phyloP scores from a whole-genome alignment of 1,139 yeast species.

The Pichia sp. region DNA sequence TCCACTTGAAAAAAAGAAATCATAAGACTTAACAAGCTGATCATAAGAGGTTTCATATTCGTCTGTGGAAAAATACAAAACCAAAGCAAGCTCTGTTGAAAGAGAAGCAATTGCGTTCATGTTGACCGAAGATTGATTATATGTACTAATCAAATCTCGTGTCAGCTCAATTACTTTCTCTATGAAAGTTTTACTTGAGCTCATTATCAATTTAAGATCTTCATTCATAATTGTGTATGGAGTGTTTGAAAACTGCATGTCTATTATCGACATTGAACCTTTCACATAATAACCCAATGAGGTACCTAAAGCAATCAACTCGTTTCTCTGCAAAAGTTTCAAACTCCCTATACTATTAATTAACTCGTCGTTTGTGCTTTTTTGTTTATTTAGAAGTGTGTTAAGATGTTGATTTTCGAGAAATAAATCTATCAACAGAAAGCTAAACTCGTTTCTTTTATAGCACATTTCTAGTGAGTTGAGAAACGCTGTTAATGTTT shows the following conservation, averaged over 20 bases:
- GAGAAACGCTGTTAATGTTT: constrained; percentile 21
- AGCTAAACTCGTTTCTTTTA: constrained; percentile 26
- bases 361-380: constrained; percentile 21
- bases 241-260: constrained; percentile 27
- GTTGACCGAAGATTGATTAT: constrained; percentile 32
- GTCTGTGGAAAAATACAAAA: constrained; percentile 50
- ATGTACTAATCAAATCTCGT: constrained; percentile 32
- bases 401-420: constrained; percentile 12
- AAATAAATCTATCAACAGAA: constrained; percentile 11
- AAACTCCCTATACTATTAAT: constrained; percentile 47
- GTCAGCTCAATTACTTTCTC: constrained; percentile 30
- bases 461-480: constrained; percentile 25
- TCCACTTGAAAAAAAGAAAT: constrained; percentile 60
- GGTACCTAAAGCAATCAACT: constrained; percentile 39
- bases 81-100: constrained; percentile 75
- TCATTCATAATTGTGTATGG: constrained; percentile 14
- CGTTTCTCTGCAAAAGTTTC: constrained; percentile 42
- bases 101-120: constrained; percentile 68
- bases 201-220: constrained; percentile 14
- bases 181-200: constrained; percentile 31
- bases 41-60: constrained; percentile 53
- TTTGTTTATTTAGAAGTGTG: background rate
- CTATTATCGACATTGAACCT: constrained; percentile 43
- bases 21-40: constrained; percentile 64
- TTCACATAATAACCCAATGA: constrained; percentile 37